Evolutionary conservation across 2,329 filamentous ascomycete species (phyloP).

Genomic region (Hypoxylon sp.): DNA sequence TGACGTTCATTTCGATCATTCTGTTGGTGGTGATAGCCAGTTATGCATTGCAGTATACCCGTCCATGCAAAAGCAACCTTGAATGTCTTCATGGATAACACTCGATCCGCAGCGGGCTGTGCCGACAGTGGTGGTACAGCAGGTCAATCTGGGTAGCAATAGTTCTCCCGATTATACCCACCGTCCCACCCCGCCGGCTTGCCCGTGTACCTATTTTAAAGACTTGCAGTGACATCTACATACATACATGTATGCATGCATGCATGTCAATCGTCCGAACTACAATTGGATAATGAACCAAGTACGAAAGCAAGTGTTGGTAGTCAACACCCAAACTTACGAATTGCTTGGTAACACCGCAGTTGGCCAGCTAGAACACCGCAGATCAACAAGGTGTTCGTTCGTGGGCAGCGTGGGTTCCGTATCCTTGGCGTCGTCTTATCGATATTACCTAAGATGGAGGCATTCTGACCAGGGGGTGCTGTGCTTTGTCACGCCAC

Average conservation of each 20-base stretch:
- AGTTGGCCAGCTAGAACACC: background rate
- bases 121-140: constrained; percentile 3
- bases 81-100: constrained; percentile 9
- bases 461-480: background rate
- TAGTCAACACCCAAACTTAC: constrained; percentile 3
- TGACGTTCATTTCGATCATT: background rate
- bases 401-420: background rate
- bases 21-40: background rate
- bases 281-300: constrained; percentile 1
- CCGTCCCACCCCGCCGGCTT: background rate
- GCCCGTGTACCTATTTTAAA: constrained; percentile 10
- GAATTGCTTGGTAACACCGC: constrained; percentile 1
- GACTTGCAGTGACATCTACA: constrained; percentile 14
- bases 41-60: constrained; percentile 4
- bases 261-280: constrained; percentile 16
- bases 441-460: constrained; percentile 1
- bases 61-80: constrained; percentile 2
- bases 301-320: background rate
- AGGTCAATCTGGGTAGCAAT: background rate
- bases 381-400: constrained; percentile 1
- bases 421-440: constrained; percentile 8
- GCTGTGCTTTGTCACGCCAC: constrained; percentile 12
- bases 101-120: constrained; percentile 17
- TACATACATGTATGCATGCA: constrained; percentile 5
- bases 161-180: constrained; percentile 5